Evolutionary conservation across 495 filamentous ascomycete genomes (phyloP), one percentile per base, ranked within the genome.

Genomic region (Aspergillus hancockii): DNA sequence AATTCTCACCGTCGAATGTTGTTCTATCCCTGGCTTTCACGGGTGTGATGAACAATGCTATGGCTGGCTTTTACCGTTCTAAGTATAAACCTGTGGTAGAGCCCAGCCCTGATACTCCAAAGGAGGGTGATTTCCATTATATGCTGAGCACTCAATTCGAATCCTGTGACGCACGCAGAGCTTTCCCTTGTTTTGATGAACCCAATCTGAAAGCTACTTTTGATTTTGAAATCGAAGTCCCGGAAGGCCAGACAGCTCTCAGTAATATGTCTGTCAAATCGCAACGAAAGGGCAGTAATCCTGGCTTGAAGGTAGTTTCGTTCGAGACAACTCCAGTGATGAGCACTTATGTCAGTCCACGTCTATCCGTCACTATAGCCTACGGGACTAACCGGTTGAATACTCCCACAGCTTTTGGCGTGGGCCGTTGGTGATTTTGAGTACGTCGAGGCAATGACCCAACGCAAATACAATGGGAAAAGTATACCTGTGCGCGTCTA

Each of bases 61-160:
- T 98, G 92, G 89, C 90, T 40, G 94, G 94, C 22, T 98, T 98
- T 79, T 97, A 97, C 73, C 89, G 94, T 58, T 92, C 89, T 57
- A 91, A 91, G 76, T 98, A 97, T 71, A 96, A 91, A 79, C 90
- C 94, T 9, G 77, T 81, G 18, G 88, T 80, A 16, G 74, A 87
- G 13, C 81, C 89, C 0, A 81, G 86, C 28, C 71, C 83, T 16
- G 90, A 90, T 28, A 91, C 92, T 1, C 87, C 91, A 14, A 87
- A 81, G 67, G 90, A 94, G 51, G 83, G 79, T 14, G 89, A 94
- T 43, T 88, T 87, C 68, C 83, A 93, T 75, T 91, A 92, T 75
- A 96, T 97, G 93, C 85, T 95, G 70, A 92, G 88, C 75, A 98
- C 94, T 41, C 94, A 98, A 74, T 98, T 98, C 66, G 94, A 98